Percentiles rank a stretch among this genome's conserved stretches.
Conservation (phyloP, 306 rosid genomes). For the Lathyrus aphaca region DNA sequence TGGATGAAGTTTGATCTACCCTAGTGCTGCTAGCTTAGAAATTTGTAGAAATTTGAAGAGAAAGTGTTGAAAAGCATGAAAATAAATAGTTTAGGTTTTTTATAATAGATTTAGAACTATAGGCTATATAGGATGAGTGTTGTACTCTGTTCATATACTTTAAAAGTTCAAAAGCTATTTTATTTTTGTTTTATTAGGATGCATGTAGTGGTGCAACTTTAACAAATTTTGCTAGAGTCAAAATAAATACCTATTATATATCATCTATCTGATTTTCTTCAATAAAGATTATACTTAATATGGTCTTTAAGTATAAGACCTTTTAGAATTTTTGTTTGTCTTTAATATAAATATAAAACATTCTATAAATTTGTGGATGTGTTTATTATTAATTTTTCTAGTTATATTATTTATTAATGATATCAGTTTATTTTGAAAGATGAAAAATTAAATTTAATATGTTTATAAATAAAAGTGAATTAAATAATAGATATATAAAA, state of each 20-base stretch:
- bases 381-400: no score
- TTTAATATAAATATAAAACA: no score
- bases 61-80: not conserved
- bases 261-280: no score
- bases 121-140: not conserved
- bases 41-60: not conserved
- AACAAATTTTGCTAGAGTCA: constrained; percentile 1
- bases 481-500: no score
- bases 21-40: not conserved
- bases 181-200: not conserved
- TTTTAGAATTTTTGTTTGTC: no score
- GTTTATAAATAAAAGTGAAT: no score
- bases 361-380: no score
- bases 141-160: not conserved
- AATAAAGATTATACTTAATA: no score
- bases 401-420: no score
- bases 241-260: not conserved
- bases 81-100: not conserved
- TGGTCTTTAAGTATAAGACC: no score
- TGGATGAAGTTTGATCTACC: not conserved
- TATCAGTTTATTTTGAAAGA: no score
- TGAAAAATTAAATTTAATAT: no score
- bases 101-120: not conserved
- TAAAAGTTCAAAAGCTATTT: not conserved
- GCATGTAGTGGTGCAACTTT: constrained; percentile 7